Evolutionary conservation across 2,329 filamentous ascomycete genomes (phyloP).

Genomic region (Ilyonectria robusta): DNA sequence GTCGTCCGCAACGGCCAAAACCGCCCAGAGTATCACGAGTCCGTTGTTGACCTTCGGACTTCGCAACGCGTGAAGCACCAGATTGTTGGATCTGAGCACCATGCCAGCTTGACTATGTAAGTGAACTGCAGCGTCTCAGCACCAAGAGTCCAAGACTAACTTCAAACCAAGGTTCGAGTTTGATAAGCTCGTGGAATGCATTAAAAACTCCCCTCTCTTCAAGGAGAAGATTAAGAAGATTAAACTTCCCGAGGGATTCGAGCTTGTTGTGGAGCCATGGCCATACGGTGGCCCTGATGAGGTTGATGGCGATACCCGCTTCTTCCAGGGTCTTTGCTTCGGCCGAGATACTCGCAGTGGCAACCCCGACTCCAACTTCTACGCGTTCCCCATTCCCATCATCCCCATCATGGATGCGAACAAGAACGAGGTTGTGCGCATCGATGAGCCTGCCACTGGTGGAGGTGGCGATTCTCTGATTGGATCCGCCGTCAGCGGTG

Average conservation of each 20-base stretch:
- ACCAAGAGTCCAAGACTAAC: not conserved
- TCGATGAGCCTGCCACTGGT: conserved; percentile 54
- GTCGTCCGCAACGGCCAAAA: conserved; percentile 47
- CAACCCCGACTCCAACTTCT: conserved; percentile 67
- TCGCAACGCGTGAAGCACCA: conserved; percentile 44
- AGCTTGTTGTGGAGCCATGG: conserved; percentile 54
- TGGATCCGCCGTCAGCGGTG: conserved; percentile 30
- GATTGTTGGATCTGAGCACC: conserved; percentile 47
- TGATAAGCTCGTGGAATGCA: conserved; percentile 51
- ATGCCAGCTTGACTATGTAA: conserved; percentile 51
- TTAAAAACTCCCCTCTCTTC: conserved; percentile 49
- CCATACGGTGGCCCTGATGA: conserved; percentile 50
- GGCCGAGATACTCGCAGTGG: conserved; percentile 48
- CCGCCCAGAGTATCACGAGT: conserved; percentile 51
- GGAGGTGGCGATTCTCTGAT: conserved; percentile 47
- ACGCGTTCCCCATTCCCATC: conserved; percentile 67
- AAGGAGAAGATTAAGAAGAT: conserved; percentile 50
- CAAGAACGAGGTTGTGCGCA: conserved; percentile 50
- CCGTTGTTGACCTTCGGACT: conserved; percentile 51
- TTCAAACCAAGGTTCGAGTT: conserved; percentile 49
- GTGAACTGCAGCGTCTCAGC: conserved; percentile 8
- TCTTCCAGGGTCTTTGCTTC: conserved; percentile 54
- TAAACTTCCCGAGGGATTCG: conserved; percentile 48
- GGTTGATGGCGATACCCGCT: conserved; percentile 48
- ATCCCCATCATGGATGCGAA: conserved; percentile 58